Percentiles rank a stretch among this genome's conserved stretches.
phyloP scores from a whole-genome alignment of 495 filamentous ascomycete species.

The Articulospora tetracladia region DNA sequence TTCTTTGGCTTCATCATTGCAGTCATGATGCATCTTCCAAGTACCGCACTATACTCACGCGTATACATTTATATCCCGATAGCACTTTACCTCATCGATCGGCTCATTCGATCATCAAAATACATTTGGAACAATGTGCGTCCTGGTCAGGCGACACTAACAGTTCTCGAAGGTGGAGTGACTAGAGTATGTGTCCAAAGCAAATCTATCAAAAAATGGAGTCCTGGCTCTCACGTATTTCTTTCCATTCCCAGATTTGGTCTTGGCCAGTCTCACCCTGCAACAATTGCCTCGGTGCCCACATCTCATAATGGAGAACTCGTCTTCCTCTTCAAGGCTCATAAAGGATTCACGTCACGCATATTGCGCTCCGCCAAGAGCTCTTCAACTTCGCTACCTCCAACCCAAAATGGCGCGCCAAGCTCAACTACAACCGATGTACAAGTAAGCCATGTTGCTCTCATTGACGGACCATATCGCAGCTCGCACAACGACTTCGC shows the following conservation, averaged over 20 bases:
- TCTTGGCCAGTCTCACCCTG: conserved; percentile 73
- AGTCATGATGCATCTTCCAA: conserved; percentile 63
- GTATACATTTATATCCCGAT: conserved; percentile 69
- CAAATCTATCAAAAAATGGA: conserved; percentile 63
- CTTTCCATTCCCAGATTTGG: conserved; percentile 68
- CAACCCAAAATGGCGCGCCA: not conserved
- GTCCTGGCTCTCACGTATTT: conserved; percentile 75
- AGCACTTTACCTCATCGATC: conserved; percentile 67
- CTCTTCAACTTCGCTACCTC: conserved; percentile 12
- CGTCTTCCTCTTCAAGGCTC: conserved; percentile 69
- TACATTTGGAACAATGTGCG: conserved; percentile 64
- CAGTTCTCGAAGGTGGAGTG: conserved; percentile 40
- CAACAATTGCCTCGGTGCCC: conserved; percentile 62
- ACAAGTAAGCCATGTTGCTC: conserved; percentile 9
- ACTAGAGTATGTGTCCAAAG: conserved; percentile 49
- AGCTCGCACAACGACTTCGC: conserved; percentile 19
- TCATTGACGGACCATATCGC: conserved; percentile 24
- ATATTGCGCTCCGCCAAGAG: conserved; percentile 32
- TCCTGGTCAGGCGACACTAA: conserved; percentile 21
- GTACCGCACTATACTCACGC: conserved; percentile 38
- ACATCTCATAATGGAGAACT: conserved; percentile 49
- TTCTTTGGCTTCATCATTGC: conserved; percentile 64
- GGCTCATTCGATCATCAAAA: conserved; percentile 46
- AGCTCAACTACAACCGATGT: conserved; percentile 38
- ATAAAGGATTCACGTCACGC: conserved; percentile 66